Percentiles rank a stretch among this genome's conserved stretches.
phyloP scores from a whole-genome alignment of 2,329 filamentous ascomycete genomes.

The Pseudogymnoascus sp. region DNA sequence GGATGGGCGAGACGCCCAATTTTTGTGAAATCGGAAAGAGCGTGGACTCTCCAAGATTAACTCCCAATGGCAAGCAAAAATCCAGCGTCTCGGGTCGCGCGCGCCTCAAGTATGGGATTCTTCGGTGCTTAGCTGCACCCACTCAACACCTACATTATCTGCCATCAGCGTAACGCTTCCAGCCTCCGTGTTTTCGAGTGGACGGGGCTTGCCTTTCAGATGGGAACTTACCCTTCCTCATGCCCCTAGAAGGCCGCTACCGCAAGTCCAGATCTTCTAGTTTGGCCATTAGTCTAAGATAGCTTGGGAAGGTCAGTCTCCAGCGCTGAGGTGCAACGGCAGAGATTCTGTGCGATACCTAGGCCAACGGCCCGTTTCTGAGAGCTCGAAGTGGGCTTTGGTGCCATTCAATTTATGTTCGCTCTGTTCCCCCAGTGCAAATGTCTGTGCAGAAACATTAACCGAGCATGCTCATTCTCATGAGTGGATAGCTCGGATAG shows the following conservation, averaged over 20 bases:
- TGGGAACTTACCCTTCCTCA: neutral
- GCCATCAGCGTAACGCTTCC: neutral
- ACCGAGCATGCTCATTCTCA: neutral
- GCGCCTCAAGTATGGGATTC: neutral
- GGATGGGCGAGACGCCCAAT: neutral
- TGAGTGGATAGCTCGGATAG: neutral
- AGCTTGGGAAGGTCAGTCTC: neutral
- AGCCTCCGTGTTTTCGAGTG: neutral
- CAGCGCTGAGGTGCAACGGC: neutral
- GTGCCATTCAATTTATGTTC: neutral
- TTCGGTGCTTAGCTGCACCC: neutral
- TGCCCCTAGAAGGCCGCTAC: neutral
- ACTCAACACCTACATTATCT: neutral
- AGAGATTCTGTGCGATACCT: conserved; percentile 5
- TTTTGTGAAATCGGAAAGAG: neutral
- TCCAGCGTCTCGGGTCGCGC: conserved; percentile 4
- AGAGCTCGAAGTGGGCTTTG: neutral
- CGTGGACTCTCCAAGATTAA: neutral
- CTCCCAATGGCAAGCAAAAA: neutral
- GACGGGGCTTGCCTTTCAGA: neutral
- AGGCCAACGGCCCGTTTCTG: conserved; percentile 2
- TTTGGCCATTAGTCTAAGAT: neutral
- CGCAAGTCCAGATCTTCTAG: conserved; percentile 3
- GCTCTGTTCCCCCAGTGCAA: neutral
- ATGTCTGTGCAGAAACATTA: conserved; percentile 4